A percentile compares a stretch with the other conserved stretches of the same genome.
These are phyloP conservation scores for Sugiyamaella americana DNA, from an alignment of 805 yeast genomes.

Conservation along the genomic window DNA sequence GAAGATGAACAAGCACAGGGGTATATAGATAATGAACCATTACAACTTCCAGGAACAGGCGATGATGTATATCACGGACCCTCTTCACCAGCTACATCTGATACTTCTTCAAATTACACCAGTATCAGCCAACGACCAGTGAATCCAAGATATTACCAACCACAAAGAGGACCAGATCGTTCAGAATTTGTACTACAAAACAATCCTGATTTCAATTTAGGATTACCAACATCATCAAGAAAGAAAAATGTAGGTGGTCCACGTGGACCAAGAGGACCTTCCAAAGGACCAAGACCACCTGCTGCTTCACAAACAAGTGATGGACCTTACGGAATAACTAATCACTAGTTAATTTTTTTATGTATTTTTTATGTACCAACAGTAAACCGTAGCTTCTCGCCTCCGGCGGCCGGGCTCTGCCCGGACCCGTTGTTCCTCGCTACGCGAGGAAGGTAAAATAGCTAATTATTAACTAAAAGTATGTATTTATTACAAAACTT, in stretches of 20 bases:
- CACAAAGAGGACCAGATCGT: constrained; percentile 12
- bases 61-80: background rate
- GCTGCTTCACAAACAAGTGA: constrained; percentile 7
- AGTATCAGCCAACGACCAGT: constrained; percentile 19
- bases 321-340: constrained; percentile 8
- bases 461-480: no score
- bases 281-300: constrained; percentile 3
- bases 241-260: constrained; percentile 6
- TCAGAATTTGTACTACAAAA: constrained; percentile 18
- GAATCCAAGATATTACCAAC: constrained; percentile 14
- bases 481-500: no score
- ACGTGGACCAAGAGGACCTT: constrained; percentile 3
- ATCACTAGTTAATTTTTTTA: no score
- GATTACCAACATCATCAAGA: constrained; percentile 3
- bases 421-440: no score
- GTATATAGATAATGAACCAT: background rate
- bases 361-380: no score
- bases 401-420: no score
- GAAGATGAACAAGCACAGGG: constrained; percentile 1
- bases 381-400: no score
- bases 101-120: constrained; percentile 19
- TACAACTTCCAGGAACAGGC: background rate
- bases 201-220: constrained; percentile 21
- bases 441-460: no score
- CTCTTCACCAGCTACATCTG: constrained; percentile 18